Base-by-base conservation (phyloP, 441 rosid genomes). In the Populus hybrid region DNA sequence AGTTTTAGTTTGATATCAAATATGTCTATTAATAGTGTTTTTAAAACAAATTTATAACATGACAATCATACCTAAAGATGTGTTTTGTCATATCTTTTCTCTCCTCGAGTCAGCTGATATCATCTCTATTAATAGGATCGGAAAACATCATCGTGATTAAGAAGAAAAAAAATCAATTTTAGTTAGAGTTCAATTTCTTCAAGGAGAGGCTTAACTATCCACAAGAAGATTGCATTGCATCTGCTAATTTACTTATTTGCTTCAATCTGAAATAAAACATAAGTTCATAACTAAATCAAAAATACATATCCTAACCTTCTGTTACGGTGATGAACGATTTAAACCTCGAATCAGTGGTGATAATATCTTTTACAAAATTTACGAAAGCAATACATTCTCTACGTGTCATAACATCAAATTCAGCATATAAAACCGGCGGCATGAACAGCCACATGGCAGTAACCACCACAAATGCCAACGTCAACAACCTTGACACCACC, bases 361-460 rank as follows among this genome's bases (percentile, higher is more conserved):
- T 36, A 11, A 10, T 11, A 7, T 38, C 42, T 69, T 63, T 70
- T 6, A 76, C 24, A 69, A 76, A 76, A 70, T 69, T n/a, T 23
- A 34, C 6, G 12, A n/a, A 59, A 1, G 23, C 38, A 10, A 34
- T 20, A 8, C 7, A 28, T 66, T 77, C 75, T 12, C 63, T 50
- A 14, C 42, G 32, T 0, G 23, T 20, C 40, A 18, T 40, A 0
- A 63, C 70, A 20, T 70, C 80, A 30, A 77, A 12, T 21, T 36
- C 26, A 12, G 38, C 40, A 11, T 70, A 36, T 18, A 30, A 20
- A 3, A 77, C 6, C 21, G 64, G 75, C 3, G 80, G 80, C 9
- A 77, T 63, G 73, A 77, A 77, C 34, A 77, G 24, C 80, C 80
- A 77, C 5, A 28, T 14, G 7, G 34, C 50, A 1, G 76, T 77